These are phyloP conservation scores for Cutaneotrichosporon cutaneum DNA, from an alignment of 1,284 basidiomycete species.

Conservation along the genomic window DNA sequence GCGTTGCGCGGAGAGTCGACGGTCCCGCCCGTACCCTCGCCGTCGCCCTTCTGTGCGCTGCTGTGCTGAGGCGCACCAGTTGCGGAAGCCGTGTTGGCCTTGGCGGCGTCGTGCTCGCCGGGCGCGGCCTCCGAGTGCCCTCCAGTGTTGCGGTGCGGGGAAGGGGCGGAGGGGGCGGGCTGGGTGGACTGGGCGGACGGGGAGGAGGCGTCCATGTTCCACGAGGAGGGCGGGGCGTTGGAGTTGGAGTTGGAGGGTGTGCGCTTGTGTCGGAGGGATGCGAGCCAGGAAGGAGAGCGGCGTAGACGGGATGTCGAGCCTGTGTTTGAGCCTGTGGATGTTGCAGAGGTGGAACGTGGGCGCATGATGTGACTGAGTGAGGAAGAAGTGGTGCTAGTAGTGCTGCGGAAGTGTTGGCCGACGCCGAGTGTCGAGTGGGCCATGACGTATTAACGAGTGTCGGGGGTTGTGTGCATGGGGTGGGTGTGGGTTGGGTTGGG, in stretches of 20 bases:
- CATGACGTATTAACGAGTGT: no score
- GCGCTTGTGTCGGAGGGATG: neutral
- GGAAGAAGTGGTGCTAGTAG: neutral
- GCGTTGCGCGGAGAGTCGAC: neutral
- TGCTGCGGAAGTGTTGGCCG: no score
- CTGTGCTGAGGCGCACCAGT: neutral
- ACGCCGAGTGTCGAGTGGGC: no score
- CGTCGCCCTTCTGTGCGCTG: neutral
- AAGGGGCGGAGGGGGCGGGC: neutral
- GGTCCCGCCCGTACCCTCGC: neutral
- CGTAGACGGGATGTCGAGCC: neutral
- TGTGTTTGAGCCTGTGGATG: neutral
- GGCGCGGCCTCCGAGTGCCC: neutral
- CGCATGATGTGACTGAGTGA: neutral
- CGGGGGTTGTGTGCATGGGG: no score
- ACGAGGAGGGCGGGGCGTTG: neutral
- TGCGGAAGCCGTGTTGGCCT: neutral
- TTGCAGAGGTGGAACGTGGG: neutral
- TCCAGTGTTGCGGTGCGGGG: neutral
- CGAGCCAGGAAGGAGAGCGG: neutral
- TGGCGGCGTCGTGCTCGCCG: neutral
- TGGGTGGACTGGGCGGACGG: no score
- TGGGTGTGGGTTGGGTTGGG: no score
- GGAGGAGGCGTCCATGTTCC: neutral
- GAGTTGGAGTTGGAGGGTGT: neutral